Conservation (phyloP, 768 basidiomycete genomes). For the Suillus paluster region DNA sequence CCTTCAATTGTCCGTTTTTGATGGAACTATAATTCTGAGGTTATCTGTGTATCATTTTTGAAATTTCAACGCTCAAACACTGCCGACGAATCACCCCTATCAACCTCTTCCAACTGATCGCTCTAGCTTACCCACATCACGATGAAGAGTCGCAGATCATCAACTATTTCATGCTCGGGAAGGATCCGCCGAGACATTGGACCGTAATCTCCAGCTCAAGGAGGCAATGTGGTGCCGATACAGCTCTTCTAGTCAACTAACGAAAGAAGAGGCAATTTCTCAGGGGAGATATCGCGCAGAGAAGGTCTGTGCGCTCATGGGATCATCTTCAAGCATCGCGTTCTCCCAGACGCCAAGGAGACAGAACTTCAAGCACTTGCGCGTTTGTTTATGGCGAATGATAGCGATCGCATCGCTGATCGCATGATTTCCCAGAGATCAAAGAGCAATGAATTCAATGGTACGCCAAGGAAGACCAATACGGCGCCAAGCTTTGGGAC, state of each 20-base stretch:
- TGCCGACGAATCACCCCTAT: background rate
- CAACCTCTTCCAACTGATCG: constrained; percentile 26
- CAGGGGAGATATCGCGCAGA: constrained; percentile 11
- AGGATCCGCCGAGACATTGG: constrained; percentile 24
- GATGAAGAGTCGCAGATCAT: constrained; percentile 23
- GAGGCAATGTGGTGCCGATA: constrained; percentile 25
- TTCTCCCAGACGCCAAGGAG: constrained; percentile 20
- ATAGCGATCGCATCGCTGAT: constrained; percentile 24
- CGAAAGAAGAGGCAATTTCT: too few species aligned
- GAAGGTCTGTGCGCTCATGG: constrained; percentile 28
- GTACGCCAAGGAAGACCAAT: constrained; percentile 23
- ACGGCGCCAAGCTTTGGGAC: constrained; percentile 20
- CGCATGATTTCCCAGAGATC: constrained; percentile 17
- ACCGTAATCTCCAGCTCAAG: constrained; percentile 24
- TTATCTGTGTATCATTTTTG: too few species aligned
- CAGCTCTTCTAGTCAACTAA: background rate
- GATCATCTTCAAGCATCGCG: constrained; percentile 27
- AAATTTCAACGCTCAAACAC: too few species aligned
- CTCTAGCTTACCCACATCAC: constrained; percentile 20
- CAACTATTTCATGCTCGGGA: constrained; percentile 20
- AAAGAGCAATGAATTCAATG: constrained; percentile 12
- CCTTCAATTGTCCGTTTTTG: too few species aligned
- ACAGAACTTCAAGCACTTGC: constrained; percentile 23
- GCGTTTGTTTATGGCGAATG: constrained; percentile 25
- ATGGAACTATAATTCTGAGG: too few species aligned